phyloP scores from a whole-genome alignment of 345 rosid species.

The Syzygium oleosum region DNA sequence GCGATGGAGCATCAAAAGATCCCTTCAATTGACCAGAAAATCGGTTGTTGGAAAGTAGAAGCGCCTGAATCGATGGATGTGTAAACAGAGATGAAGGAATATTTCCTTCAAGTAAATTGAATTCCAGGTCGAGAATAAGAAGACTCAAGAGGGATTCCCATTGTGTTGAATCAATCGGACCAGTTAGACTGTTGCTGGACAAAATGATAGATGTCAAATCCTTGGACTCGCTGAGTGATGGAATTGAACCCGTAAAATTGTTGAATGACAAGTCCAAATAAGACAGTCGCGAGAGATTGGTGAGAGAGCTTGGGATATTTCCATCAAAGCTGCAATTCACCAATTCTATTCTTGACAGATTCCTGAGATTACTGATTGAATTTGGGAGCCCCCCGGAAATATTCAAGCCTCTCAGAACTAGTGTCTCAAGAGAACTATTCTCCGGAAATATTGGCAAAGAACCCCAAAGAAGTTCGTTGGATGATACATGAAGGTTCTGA shows the following conservation, averaged over 20 bases:
- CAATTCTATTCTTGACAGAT: slow-evolving; percentile 6
- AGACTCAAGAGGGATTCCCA: slow-evolving; percentile 6
- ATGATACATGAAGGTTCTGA: slow-evolving; percentile 10
- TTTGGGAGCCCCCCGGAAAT: slow-evolving; percentile 18
- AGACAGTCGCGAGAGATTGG: slow-evolving; percentile 1
- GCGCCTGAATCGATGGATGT: neutral
- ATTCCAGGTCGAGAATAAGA: slow-evolving; percentile 2
- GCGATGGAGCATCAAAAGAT: neutral
- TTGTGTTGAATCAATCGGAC: neutral
- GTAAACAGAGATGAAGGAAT: slow-evolving; percentile 15
- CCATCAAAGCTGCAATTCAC: slow-evolving; percentile 3
- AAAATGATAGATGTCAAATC: slow-evolving; percentile 5
- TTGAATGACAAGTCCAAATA: slow-evolving; percentile 30
- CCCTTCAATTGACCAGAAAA: slow-evolving; percentile 4
- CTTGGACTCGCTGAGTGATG: slow-evolving; percentile 3
- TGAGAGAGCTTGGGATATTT: slow-evolving; percentile 12
- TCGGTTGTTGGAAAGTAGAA: slow-evolving; percentile 2
- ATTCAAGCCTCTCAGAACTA: slow-evolving; percentile 6
- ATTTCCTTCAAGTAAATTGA: slow-evolving; percentile 21
- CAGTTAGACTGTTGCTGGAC: slow-evolving; percentile 9
- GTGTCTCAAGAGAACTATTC: slow-evolving; percentile 9
- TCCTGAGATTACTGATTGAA: slow-evolving; percentile 15
- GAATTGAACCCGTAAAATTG: slow-evolving; percentile 32
- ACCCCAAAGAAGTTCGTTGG: slow-evolving; percentile 6
- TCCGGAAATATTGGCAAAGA: neutral